Evolutionary conservation across 495 filamentous ascomycete genomes (phyloP).

Genomic region (Penicillium fimorum): DNA sequence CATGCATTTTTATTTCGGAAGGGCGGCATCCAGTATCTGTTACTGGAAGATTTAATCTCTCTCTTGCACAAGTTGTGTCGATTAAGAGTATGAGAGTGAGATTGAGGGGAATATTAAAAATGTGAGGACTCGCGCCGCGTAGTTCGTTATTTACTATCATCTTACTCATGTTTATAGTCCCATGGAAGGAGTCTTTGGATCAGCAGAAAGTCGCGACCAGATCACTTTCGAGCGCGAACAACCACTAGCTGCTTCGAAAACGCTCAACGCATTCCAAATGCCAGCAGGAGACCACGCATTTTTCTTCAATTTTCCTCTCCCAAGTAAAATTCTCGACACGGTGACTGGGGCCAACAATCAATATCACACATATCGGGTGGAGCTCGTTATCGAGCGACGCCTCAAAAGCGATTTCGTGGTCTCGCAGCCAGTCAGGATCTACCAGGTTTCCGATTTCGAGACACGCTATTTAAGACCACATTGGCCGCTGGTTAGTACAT

Average conservation of each 20-base stretch:
- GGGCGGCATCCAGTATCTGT: constrained; percentile 7
- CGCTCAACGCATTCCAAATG: constrained; percentile 20
- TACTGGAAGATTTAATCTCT: constrained; percentile 16
- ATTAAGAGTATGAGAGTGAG: constrained; percentile 21
- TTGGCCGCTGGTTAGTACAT: constrained; percentile 7
- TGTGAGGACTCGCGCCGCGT: constrained; percentile 13
- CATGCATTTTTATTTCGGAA: constrained; percentile 22
- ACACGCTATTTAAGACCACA: constrained; percentile 4
- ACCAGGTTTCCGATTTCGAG: constrained; percentile 9
- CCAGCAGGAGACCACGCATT: constrained; percentile 27
- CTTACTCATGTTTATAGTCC: not conserved
- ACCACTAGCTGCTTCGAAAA: constrained; percentile 20
- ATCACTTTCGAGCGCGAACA: constrained; percentile 17
- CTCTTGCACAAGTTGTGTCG: constrained; percentile 5
- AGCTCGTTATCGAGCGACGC: constrained; percentile 19
- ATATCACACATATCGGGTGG: constrained; percentile 26
- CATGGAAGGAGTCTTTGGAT: not conserved
- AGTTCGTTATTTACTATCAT: not conserved
- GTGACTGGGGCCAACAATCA: constrained; percentile 17
- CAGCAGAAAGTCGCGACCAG: constrained; percentile 11
- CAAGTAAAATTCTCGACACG: constrained; percentile 15
- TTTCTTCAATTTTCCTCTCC: constrained; percentile 23
- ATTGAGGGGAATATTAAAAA: constrained; percentile 15
- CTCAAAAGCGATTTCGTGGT: constrained; percentile 15
- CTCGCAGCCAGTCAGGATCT: constrained; percentile 18